Evolutionary conservation across 73 alveolate genomes (phyloP).

Genomic region (Tetrahymena elliotti): DNA sequence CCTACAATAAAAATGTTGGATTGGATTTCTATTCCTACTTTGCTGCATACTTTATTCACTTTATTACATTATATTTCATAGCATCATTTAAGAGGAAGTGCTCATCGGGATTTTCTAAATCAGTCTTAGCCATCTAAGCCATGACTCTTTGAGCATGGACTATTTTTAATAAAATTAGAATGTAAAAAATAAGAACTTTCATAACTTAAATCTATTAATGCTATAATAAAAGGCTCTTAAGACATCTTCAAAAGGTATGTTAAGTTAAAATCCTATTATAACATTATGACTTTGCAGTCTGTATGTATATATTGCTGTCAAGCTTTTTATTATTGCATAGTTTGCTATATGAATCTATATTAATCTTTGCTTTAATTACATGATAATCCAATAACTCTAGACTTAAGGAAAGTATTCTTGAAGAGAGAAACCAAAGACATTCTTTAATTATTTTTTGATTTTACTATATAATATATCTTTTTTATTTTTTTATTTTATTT

Average conservation of each 20-base stretch:
- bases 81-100: not conserved
- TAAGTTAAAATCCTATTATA: not conserved
- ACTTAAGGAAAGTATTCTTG: not conserved
- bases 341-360: not conserved
- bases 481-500: not conserved
- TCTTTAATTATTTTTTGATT: not conserved
- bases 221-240: not conserved
- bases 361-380: not conserved
- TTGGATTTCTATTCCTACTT: not conserved
- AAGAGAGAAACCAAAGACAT: not conserved
- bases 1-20: not conserved
- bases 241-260: not conserved
- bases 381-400: not conserved
- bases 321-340: not conserved
- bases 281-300: not conserved
- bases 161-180: not conserved
- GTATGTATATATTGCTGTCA: not conserved
- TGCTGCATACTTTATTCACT: not conserved
- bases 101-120: not conserved
- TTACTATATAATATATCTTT: not conserved
- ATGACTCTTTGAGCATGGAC: not conserved
- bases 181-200: not conserved
- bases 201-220: not conserved
- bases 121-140: conserved; percentile 1
- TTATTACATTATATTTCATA: not conserved